phyloP scores from a whole-genome alignment of 495 filamentous ascomycete species.

The Collariella sp. region DNA sequence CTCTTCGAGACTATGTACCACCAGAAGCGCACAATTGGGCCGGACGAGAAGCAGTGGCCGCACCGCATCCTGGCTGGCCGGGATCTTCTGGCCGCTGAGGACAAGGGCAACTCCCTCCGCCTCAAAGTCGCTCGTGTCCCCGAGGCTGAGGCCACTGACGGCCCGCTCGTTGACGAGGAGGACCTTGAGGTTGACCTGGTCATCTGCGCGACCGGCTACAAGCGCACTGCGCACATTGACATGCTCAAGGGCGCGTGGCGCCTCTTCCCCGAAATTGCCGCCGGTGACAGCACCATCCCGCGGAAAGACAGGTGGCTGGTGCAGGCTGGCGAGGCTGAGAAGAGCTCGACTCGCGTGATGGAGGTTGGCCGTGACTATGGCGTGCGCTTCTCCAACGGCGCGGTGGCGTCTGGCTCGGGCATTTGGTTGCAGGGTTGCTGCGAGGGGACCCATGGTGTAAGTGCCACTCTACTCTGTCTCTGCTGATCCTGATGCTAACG shows the following conservation, averaged over 20 bases:
- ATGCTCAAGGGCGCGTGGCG: constrained; percentile 56
- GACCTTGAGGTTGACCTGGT: constrained; percentile 66
- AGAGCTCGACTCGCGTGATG: constrained; percentile 18
- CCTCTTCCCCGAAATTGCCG: constrained; percentile 47
- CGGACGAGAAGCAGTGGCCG: constrained; percentile 65
- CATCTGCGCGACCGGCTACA: constrained; percentile 84
- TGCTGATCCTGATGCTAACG: background rate
- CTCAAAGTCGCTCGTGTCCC: constrained; percentile 37
- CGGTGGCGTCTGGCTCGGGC: constrained; percentile 59
- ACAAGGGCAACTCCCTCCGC: constrained; percentile 31
- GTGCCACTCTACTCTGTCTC: constrained; percentile 23
- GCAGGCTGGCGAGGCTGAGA: constrained; percentile 17
- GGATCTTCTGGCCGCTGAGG: constrained; percentile 50
- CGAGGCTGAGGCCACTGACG: constrained; percentile 27
- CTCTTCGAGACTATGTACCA: constrained; percentile 80
- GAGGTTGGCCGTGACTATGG: constrained; percentile 58
- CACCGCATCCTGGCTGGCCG: constrained; percentile 66
- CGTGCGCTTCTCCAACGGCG: constrained; percentile 55
- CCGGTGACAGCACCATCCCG: background rate
- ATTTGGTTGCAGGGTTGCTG: constrained; percentile 95
- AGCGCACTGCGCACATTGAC: constrained; percentile 66
- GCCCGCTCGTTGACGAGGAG: constrained; percentile 35
- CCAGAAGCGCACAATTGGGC: constrained; percentile 59
- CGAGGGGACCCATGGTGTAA: constrained; percentile 82
- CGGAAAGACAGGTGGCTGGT: constrained; percentile 26